Percentiles rank a stretch among this genome's conserved stretches.
Conservation (phyloP, 176 grass and related monocot genomes). For the Lolium perenne region DNA sequence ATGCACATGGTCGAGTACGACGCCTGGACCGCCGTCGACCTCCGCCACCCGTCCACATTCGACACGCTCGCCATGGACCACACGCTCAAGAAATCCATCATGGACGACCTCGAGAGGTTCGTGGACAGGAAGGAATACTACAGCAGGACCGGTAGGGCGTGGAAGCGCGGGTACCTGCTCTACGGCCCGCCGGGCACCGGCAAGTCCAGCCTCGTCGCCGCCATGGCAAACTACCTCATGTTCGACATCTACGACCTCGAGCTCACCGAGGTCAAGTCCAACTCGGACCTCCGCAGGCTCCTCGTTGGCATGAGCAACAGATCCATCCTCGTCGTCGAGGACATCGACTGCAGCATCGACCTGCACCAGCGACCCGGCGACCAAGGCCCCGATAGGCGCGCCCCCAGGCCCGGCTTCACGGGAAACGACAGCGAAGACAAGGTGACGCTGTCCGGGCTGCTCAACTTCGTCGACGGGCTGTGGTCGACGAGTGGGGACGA, state of each 20-base stretch:
- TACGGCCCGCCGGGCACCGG: constrained; percentile 45
- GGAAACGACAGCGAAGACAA: constrained; percentile 43
- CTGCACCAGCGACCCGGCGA: constrained; percentile 35
- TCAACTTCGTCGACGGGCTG: constrained; percentile 40
- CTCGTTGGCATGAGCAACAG: constrained; percentile 49
- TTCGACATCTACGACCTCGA: constrained; percentile 70
- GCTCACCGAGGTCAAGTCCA: constrained; percentile 50
- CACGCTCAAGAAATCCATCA: constrained; percentile 40
- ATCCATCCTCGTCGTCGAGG: constrained; percentile 56
- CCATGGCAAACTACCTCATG: constrained; percentile 65
- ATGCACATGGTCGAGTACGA: constrained; percentile 57
- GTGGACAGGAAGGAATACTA: constrained; percentile 64
- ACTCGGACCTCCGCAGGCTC: constrained; percentile 46
- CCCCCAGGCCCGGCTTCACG: neutral
- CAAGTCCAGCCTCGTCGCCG: constrained; percentile 57
- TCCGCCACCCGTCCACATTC: constrained; percentile 69
- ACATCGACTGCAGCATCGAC: constrained; percentile 58
- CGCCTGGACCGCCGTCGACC: constrained; percentile 50
- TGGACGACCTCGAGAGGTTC: constrained; percentile 56
- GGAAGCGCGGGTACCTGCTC: constrained; percentile 67
- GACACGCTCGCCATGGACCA: constrained; percentile 62
- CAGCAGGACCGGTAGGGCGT: constrained; percentile 59
- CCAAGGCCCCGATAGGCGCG: neutral
- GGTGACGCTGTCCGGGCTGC: constrained; percentile 47
- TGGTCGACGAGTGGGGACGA: constrained; percentile 54